Evolutionary conservation across 2,329 filamentous ascomycete species (phyloP).

Genomic region (Neophaeococcomyces aloes): DNA sequence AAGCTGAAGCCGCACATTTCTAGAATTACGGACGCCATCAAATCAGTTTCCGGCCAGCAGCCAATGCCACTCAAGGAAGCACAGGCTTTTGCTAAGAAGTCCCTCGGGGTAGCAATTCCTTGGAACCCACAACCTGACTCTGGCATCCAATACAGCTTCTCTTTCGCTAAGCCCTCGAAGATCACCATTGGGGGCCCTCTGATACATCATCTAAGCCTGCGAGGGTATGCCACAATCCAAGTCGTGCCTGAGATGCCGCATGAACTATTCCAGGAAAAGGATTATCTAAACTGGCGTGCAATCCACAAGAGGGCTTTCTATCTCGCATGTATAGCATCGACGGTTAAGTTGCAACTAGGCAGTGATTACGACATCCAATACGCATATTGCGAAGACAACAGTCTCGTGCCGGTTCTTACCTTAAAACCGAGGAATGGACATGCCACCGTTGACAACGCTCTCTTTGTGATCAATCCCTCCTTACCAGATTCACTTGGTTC

Average conservation of each 20-base stretch:
- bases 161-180: conserved; percentile 62
- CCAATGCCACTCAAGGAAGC: conserved; percentile 53
- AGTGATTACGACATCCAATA: conserved; percentile 51
- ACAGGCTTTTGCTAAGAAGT: conserved; percentile 54
- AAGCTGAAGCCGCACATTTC: conserved; percentile 46
- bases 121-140: conserved; percentile 66
- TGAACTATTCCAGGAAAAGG: conserved; percentile 78
- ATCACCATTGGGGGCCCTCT: conserved; percentile 88
- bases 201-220: conserved; percentile 62
- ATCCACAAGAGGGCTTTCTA: conserved; percentile 94
- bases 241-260: conserved; percentile 78
- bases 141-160: conserved; percentile 70
- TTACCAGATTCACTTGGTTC: conserved; percentile 60
- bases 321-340: conserved; percentile 66
- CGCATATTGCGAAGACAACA: conserved; percentile 60
- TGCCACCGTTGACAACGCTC: conserved; percentile 22
- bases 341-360: conserved; percentile 49
- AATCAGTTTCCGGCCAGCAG: conserved; percentile 43
- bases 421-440: conserved; percentile 26
- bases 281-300: conserved; percentile 84
- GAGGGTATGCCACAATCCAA: conserved; percentile 55
- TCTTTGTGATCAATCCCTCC: conserved; percentile 61
- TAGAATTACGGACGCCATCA: conserved; percentile 43
- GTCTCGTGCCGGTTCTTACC: conserved; percentile 59
- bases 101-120: conserved; percentile 66